Evolutionary conservation across 805 yeast species (phyloP).

Genomic region (Wickerhamiella brachini): DNA sequence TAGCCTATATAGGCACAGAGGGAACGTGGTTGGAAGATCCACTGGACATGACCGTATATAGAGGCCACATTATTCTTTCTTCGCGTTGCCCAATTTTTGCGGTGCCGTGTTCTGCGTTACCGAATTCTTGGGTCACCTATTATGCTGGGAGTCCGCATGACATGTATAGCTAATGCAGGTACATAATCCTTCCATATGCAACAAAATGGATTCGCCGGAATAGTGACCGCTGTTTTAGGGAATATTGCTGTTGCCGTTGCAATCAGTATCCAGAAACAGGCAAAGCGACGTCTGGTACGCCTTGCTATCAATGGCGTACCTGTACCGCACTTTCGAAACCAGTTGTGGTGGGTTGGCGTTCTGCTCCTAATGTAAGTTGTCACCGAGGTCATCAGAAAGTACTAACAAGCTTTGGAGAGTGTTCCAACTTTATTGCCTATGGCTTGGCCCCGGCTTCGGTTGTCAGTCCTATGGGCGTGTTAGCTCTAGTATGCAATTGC

Average conservation of each 20-base stretch:
- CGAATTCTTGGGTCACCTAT: too few species aligned
- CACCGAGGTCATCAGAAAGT: background rate
- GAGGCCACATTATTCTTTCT: too few species aligned
- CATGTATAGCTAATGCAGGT: background rate
- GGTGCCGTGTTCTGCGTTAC: too few species aligned
- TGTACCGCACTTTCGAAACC: slow-evolving; percentile 12
- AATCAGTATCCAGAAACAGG: slow-evolving; percentile 29
- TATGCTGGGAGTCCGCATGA: too few species aligned
- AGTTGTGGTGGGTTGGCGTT: slow-evolving; percentile 32
- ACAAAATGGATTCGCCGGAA: slow-evolving; percentile 17
- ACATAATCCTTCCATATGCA: background rate
- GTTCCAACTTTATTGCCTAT: slow-evolving; percentile 35
- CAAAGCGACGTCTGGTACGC: slow-evolving; percentile 23
- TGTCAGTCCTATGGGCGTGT: slow-evolving; percentile 38
- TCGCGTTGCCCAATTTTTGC: too few species aligned
- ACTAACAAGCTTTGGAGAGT: slow-evolving; percentile 26
- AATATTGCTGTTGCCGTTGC: slow-evolving; percentile 29
- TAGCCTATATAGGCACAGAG: too few species aligned
- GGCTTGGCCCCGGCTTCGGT: slow-evolving; percentile 36
- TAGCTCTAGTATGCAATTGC: slow-evolving; percentile 34
- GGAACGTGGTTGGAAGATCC: too few species aligned
- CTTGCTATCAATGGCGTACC: slow-evolving; percentile 14
- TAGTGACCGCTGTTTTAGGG: slow-evolving; percentile 26
- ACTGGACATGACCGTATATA: too few species aligned
- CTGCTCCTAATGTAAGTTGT: slow-evolving; percentile 25